Evolutionary conservation across 163 green algal species (phyloP), one percentile per base, ranked within the genome.

Genomic region (Scenedesmus sp.): DNA sequence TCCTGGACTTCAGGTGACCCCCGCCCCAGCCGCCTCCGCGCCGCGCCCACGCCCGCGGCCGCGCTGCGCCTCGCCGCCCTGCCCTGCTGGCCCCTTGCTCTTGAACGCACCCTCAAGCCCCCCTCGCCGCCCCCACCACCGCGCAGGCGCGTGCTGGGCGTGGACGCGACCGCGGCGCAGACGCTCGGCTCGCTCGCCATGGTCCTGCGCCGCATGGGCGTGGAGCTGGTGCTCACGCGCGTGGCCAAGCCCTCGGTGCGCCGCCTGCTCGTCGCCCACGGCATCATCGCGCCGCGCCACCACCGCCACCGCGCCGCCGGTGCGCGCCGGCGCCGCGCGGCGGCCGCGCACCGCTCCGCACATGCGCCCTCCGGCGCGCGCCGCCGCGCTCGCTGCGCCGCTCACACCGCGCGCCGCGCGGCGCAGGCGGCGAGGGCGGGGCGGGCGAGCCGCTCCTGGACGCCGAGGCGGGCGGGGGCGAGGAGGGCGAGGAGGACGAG

Each of bases 161-260:
- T 83, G 48, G 75, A 83, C 36, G 75, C 75, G 9, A 83, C 75
- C 4, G 64, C 75, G 34, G 75, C 75, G 31, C 75, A 83, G 63
- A 75, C 65, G 13, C 48, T 83, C 1, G 64, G 42, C 10, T 70
- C 63, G 11, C 45, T 83, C 2, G 44, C 33, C 15, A 63, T 83
- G 75, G 54, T 77, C 26, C 54, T 77, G n/a, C 64, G 75, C 9
- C 75, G 65, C 20, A 56, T 71, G 54, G 64, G 64, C 4, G 75
- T 83, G 20, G 75, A 83, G 56, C 64, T 83, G 26, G 53, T 83
- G 22, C 72, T 83, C 51, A 83, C 45, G 11, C 64, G 75, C 33
- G 54, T 83, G 26, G 24, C n/a, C 6, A 56, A 33, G 51, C 20
- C 20, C 20, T 36, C 4, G 26, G 57, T 77, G 9, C 31, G 65